Evolutionary conservation across 345 rosid genomes (phyloP), one percentile per base, ranked within the genome.

Genomic region (Corchorus capsularis): DNA sequence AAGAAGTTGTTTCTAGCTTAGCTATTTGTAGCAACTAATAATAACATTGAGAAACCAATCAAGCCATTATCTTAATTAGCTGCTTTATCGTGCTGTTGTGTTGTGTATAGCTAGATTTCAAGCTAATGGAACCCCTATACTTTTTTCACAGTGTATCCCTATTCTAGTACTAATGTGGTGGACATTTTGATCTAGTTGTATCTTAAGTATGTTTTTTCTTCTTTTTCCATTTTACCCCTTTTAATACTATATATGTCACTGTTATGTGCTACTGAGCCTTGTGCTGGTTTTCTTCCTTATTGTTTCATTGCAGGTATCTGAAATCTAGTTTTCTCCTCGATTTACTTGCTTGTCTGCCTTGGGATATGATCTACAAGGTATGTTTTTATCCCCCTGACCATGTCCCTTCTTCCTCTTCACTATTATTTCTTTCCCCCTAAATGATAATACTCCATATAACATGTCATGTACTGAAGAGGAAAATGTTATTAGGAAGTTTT

Each of bases 331-430:
- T 93, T 82, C 9, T 88, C 70, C 43, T 86, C 75, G 98, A 91
- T 84, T 78, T 91, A 10, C 89, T 93, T 65, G 84, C 84, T 77
- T 93, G 98, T 73, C 50, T 91, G 82, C 98, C 98, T 50, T 93
- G 98, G 98, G 97, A 91, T 76, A 10, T 86, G 32, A 93, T 91
- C 69, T 91, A 87, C 83, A 88, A 87, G 94, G 97, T 93, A 89
- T 63, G 50, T 7, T 59, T 75, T 77, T 43, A 17, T 57, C 73
- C 8, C 9, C 73, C 59, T 27, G 0, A 52, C 60, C 43, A 3
- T 49, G 34, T 41, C 59, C 20, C 43, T 39, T 39, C 11, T 8
- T 35, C 22, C 1, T 13, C 22, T 54, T 64, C 15, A 12, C 46
- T 3, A 4, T 52, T 19, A 14, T 15, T 41, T 14, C 22, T 57